Base-by-base conservation (phyloP, 2,329 filamentous ascomycete species). In the Xylaria sp. region DNA sequence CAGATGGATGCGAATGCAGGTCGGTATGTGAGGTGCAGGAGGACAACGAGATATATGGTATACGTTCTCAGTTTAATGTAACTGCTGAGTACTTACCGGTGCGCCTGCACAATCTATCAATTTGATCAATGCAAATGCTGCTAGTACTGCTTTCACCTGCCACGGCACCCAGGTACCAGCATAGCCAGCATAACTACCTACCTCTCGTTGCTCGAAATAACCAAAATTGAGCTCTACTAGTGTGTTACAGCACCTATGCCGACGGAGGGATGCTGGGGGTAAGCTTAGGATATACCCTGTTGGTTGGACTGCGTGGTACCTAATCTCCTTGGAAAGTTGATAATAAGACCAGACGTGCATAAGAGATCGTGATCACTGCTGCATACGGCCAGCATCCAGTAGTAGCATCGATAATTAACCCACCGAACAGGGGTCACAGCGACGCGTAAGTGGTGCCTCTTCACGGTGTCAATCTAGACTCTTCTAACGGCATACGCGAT, bases 291-390 rank as follows among this genome's bases (percentile, higher is more conserved):
- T 54, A 17, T 38, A 59, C 69, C 66, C 59, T 69, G 63, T 62
- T 56, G 67, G 38, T 59, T 65, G 67, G 51, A 65, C 59, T 57
- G 66, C 58, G 63, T 63, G 70, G 60, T 63, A 56, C 49, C 59
- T 63, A 71, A 69, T 71, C 72, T 72, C 66, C 48, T 72, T 71
- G 60, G 51, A 72, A 66, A 66, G 13, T 56, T 13, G 42, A 65
- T 63, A 61, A 71, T 71, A 68, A 66, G 53, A 74, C 69, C 58
- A 69, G 58, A 58, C 68, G 42, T 72, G 74, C 74, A 74, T 67
- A 53, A 72, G 56, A 67, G 70, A 75, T 75, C 74, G 71, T 71
- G 74, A 75, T 74, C 70, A 64, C 59, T 68, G 61, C 66, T 71
- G 62, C 67, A 68, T 70, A 63, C 28, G 36, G 28, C 33, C 58